Evolutionary conservation across 2,329 filamentous ascomycete species (phyloP).

Genomic region (Nemania sp.): DNA sequence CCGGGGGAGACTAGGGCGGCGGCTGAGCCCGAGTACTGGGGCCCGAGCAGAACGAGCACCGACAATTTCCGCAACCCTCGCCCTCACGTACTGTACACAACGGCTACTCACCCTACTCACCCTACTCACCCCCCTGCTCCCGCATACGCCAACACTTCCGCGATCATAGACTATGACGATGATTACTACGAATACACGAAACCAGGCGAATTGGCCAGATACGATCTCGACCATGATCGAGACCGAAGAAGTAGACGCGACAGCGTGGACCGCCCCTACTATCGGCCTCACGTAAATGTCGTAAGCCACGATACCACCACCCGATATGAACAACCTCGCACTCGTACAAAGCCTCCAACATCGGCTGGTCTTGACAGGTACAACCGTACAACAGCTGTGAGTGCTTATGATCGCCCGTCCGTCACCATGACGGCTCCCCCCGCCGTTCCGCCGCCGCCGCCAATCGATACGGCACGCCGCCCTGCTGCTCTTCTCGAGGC

Average conservation of each 20-base stretch:
- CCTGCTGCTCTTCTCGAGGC: slow-evolving; percentile 50
- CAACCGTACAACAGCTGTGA: slow-evolving; percentile 58
- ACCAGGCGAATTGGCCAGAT: slow-evolving; percentile 70
- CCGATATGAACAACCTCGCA: slow-evolving; percentile 57
- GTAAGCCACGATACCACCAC: slow-evolving; percentile 61
- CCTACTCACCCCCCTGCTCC: slow-evolving; percentile 43
- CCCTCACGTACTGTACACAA: slow-evolving; percentile 60
- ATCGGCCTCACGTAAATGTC: slow-evolving; percentile 65
- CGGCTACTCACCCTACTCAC: slow-evolving; percentile 52
- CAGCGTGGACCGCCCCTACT: slow-evolving; percentile 67
- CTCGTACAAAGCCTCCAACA: slow-evolving; percentile 72
- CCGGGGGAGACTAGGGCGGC: slow-evolving; percentile 42
- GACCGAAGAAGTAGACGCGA: slow-evolving; percentile 61
- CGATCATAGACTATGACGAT: slow-evolving; percentile 63
- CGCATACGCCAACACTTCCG: slow-evolving; percentile 50
- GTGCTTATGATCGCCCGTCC: slow-evolving; percentile 61
- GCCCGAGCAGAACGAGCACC: slow-evolving; percentile 51
- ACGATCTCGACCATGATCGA: slow-evolving; percentile 68
- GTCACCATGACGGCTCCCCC: slow-evolving; percentile 62
- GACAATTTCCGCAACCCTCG: slow-evolving; percentile 63
- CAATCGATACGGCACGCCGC: slow-evolving; percentile 52
- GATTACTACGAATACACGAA: slow-evolving; percentile 74
- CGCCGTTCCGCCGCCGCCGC: slow-evolving; percentile 55
- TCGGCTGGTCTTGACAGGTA: slow-evolving; percentile 79
- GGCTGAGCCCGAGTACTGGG: slow-evolving; percentile 56